A percentile compares a stretch with the other conserved stretches of the same genome.
Evolutionary conservation across 2,329 filamentous ascomycete species (phyloP).

Genomic region (Cercospora sesami): DNA sequence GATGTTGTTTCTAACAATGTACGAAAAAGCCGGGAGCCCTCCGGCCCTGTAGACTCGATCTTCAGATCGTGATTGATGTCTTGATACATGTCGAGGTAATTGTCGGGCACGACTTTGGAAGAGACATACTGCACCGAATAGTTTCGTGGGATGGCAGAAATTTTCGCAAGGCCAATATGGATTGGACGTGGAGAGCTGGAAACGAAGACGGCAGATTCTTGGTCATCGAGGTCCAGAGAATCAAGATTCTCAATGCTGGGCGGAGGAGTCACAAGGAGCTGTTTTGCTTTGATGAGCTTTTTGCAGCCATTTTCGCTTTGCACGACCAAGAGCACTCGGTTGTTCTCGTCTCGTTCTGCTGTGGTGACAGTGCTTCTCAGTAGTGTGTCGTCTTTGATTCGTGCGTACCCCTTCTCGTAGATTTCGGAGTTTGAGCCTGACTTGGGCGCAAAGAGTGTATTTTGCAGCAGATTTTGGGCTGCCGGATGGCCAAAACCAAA

Average conservation of each 20-base stretch:
- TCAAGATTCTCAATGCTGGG: constrained; percentile 13
- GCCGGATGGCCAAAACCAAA: constrained; percentile 6
- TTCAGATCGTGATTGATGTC: not conserved
- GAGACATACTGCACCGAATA: constrained; percentile 9
- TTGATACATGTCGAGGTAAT: constrained; percentile 11
- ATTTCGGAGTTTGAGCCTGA: constrained; percentile 6
- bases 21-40: not conserved
- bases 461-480: not conserved
- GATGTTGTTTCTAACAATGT: constrained; percentile 4
- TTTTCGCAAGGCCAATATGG: constrained; percentile 5
- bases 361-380: constrained; percentile 1
- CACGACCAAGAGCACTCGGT: constrained; percentile 2
- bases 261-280: constrained; percentile 6
- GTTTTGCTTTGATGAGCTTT: constrained; percentile 12
- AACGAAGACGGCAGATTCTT: constrained; percentile 10
- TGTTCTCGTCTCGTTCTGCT: not conserved
- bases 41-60: not conserved
- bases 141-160: constrained; percentile 6
- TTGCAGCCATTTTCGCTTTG: not conserved
- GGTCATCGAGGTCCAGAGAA: constrained; percentile 1
- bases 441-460: constrained; percentile 3
- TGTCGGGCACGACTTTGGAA: constrained; percentile 2
- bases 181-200: not conserved
- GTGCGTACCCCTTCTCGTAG: constrained; percentile 12
- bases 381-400: not conserved